Evolutionary conservation across 352 stramenopile genomes (phyloP), one percentile per base, ranked within the genome.

Genomic region (Aphanomyces cochlioides): DNA sequence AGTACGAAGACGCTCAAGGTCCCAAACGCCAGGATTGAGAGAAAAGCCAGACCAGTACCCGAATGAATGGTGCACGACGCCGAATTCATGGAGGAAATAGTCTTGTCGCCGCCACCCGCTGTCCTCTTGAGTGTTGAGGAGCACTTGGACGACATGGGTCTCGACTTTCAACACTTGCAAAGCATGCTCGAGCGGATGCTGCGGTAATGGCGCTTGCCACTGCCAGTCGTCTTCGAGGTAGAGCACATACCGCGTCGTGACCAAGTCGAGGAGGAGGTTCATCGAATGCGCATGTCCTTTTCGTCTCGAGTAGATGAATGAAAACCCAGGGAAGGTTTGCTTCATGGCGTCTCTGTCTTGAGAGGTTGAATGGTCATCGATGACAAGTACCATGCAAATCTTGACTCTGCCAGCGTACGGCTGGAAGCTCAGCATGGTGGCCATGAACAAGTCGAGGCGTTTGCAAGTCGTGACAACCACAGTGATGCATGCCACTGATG

Each of bases 161-260:
- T 78, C 56, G 39, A 19, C 15, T 6, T 56, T 10, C 21, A 47
- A 19, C 21, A 78, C 15, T 2, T 4, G 41, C 17, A 65, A 72
- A 1, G 66, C 47, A 38, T 79, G 21, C 56, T 65, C 4, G 40
- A 75, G 7, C 76, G 65, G 5, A 79, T 73, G 1, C 8, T 6
- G 43, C 6, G 28, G 37, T 2, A 13, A 34, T 28, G 15, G 2
- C 15, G 7, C 38, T 56, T 50, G 40, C 17, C 82, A 80, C 13
- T 66, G 69, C 83, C 83, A 90, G 72, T 89, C 83, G 75, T 90
- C 83, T 69, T 90, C 81, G 0, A 89, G 17, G 71, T 87, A 90
- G 10, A 90, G 28, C 3, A 90, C 45, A 54, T 80, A 89, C 3
- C 73, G 77, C 10, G 74, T 78, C 17, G 56, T 45, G 8, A 86